Conservation (phyloP, 805 yeast genomes). For the Hanseniaspora lachancei region DNA sequence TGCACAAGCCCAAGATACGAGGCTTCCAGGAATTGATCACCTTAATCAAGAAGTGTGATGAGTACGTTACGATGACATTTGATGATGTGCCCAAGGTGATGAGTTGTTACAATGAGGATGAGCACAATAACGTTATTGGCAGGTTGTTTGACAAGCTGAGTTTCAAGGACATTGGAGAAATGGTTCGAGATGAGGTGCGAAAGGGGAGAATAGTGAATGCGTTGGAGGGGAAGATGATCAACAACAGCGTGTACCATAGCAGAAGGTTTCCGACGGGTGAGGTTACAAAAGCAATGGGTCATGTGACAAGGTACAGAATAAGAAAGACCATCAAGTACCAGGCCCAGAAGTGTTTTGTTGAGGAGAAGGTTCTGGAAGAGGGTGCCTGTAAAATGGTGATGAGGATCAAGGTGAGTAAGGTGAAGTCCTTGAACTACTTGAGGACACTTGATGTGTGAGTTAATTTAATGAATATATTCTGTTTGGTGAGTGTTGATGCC, state of each 20-base stretch:
- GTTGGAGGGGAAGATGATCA: neutral
- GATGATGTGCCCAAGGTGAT: neutral
- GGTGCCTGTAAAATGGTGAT: neutral
- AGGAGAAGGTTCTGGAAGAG: neutral
- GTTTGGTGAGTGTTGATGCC: too few species aligned
- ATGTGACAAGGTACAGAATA: neutral
- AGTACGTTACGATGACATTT: neutral
- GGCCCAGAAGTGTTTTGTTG: constrained; percentile 2
- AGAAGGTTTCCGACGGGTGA: constrained; percentile 6
- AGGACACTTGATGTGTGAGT: neutral
- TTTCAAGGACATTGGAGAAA: neutral
- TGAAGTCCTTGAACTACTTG: neutral
- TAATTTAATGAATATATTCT: too few species aligned
- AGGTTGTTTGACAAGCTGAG: neutral
- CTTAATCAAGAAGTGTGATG: neutral
- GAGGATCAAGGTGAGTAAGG: neutral
- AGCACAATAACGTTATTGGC: neutral
- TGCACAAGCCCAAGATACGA: neutral
- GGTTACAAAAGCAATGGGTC: neutral
- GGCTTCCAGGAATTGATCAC: neutral
- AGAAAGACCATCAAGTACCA: neutral
- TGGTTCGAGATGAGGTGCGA: neutral
- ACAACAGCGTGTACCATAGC: neutral
- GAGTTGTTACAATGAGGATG: neutral
- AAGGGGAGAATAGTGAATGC: neutral